Percentiles rank a stretch among this genome's conserved stretches.
These are phyloP conservation scores for Penicillium lividum DNA, from an alignment of 495 filamentous ascomycete genomes.

Conservation along the genomic window DNA sequence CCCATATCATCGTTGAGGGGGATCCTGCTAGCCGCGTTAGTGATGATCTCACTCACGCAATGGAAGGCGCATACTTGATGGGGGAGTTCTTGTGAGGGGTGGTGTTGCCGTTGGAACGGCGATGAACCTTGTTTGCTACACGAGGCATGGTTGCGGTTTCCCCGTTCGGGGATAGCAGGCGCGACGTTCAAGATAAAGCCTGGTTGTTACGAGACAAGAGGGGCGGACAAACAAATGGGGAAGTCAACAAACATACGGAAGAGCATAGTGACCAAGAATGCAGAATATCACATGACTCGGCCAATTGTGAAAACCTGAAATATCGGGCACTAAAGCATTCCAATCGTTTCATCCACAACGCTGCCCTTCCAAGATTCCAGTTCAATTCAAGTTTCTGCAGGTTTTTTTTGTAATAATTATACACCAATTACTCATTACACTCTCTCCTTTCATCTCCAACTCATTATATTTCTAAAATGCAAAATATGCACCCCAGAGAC, in stretches of 20 bases:
- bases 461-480: background rate
- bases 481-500: background rate
- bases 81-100: slow-evolving; percentile 66
- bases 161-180: slow-evolving; percentile 29
- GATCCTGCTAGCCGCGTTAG: slow-evolving; percentile 52
- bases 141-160: slow-evolving; percentile 65
- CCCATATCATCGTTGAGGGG: slow-evolving; percentile 93
- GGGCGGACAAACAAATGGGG: slow-evolving; percentile 31
- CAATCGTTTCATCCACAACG: background rate
- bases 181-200: slow-evolving; percentile 10
- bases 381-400: background rate
- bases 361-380: background rate
- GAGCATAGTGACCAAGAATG: slow-evolving; percentile 14
- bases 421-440: background rate
- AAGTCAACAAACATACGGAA: slow-evolving; percentile 44
- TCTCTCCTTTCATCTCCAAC: background rate
- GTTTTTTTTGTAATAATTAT: background rate
- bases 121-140: slow-evolving; percentile 59
- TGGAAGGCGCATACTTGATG: slow-evolving; percentile 58
- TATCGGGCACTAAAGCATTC: slow-evolving; percentile 7
- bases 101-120: slow-evolving; percentile 52
- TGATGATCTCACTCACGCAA: slow-evolving; percentile 3
- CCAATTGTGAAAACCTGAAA: background rate
- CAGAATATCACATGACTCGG: slow-evolving; percentile 21
- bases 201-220: slow-evolving; percentile 21